Percentiles rank a stretch among this genome's conserved stretches.
phyloP scores from a whole-genome alignment of 169 alveolate species.

The Toxoplasma gondii region DNA sequence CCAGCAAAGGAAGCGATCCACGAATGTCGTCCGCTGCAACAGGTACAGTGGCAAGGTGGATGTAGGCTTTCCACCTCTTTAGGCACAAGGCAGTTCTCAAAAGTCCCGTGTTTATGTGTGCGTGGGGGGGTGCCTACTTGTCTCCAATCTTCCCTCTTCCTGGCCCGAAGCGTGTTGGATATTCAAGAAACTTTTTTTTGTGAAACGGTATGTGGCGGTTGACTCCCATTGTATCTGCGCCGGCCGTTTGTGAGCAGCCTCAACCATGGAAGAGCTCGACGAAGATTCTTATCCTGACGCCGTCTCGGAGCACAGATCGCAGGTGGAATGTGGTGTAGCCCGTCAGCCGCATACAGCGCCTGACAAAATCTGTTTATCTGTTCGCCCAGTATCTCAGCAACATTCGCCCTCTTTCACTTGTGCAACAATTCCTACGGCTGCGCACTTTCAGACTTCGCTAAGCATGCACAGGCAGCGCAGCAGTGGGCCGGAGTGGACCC shows the following conservation, averaged over 20 bases:
- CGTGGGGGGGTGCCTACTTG: too few relatives aligned
- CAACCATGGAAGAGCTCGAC: not conserved
- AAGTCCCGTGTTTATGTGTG: too few relatives aligned
- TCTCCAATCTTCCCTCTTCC: too few relatives aligned
- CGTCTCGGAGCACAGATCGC: too few relatives aligned
- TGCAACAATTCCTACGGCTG: not conserved
- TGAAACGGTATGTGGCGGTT: too few relatives aligned
- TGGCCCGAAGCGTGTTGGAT: not conserved
- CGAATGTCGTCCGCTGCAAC: slow-evolving; percentile 15
- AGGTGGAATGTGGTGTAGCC: too few relatives aligned
- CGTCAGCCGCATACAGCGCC: too few relatives aligned
- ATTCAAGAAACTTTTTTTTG: not conserved
- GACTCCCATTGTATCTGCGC: too few relatives aligned
- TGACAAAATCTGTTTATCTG: too few relatives aligned
- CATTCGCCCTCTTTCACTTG: not conserved
- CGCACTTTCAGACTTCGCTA: not conserved
- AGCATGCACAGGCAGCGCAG: not conserved
- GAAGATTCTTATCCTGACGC: not conserved
- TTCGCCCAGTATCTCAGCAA: not conserved
- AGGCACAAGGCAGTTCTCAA: too few relatives aligned
- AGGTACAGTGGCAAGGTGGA: not conserved
- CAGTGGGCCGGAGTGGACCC: not conserved
- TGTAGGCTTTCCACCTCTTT: not conserved
- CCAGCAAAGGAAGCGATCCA: not conserved
- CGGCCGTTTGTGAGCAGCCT: not conserved